These are phyloP conservation scores for Anethum foeniculum DNA, from an alignment of 140 eudicot species.

Conservation along the genomic window DNA sequence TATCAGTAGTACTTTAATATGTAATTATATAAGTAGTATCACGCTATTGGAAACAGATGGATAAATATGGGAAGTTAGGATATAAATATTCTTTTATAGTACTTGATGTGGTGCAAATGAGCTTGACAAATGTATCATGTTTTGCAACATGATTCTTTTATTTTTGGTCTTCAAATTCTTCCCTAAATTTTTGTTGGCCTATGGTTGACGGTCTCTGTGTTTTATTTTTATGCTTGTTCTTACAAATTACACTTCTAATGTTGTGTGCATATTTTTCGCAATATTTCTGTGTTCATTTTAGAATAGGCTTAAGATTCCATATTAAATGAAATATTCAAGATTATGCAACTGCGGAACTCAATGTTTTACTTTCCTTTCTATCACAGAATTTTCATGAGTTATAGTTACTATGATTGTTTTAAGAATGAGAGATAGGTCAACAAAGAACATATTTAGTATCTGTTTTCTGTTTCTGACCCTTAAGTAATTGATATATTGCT, in stretches of 20 bases:
- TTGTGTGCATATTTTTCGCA: not conserved
- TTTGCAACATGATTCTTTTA: not conserved
- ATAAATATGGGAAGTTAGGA: not conserved
- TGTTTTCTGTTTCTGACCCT: not conserved
- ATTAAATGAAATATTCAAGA: not conserved
- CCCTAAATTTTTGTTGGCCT: not conserved
- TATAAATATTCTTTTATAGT: too few relatives aligned
- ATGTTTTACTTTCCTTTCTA: not conserved
- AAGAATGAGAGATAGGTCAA: not conserved
- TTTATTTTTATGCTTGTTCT: not conserved
- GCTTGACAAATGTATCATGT: not conserved
- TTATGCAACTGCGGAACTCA: not conserved
- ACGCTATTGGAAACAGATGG: not conserved
- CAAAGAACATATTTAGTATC: not conserved
- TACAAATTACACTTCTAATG: not conserved
- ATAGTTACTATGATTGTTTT: not conserved
- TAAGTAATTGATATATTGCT: not conserved
- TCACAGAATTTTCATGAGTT: not conserved
- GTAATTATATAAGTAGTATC: not conserved
- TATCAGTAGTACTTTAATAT: too few relatives aligned
- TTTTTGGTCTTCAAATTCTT: not conserved
- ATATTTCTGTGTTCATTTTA: not conserved
- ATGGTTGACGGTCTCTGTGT: not conserved
- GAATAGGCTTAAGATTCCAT: not conserved
- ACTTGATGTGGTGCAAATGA: not conserved